Evolutionary conservation across 1,284 basidiomycete genomes (phyloP).

Genomic region (Pseudozyma thailandica): DNA sequence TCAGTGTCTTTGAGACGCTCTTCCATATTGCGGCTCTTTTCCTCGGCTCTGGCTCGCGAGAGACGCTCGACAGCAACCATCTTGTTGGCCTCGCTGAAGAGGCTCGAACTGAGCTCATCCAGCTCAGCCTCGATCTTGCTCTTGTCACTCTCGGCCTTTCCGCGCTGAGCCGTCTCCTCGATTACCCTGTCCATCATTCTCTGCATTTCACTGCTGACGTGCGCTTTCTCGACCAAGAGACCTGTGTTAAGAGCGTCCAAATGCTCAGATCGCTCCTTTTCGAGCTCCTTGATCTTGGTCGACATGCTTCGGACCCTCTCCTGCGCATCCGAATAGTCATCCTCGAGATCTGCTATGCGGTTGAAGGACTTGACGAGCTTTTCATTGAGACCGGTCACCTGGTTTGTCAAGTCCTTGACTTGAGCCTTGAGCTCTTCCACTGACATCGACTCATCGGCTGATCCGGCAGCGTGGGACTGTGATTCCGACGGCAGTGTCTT

Average conservation of each 20-base stretch:
- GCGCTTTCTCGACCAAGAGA: slow-evolving; percentile 85
- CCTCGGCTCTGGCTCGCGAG: slow-evolving; percentile 79
- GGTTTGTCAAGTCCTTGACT: slow-evolving; percentile 84
- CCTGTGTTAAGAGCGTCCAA: slow-evolving; percentile 74
- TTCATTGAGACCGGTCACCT: slow-evolving; percentile 87
- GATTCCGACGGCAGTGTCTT: slow-evolving; percentile 9
- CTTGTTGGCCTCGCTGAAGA: slow-evolving; percentile 70
- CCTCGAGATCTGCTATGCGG: slow-evolving; percentile 90
- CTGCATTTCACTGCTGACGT: slow-evolving; percentile 90
- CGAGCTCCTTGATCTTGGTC: slow-evolving; percentile 71
- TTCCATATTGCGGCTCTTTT: slow-evolving; percentile 83
- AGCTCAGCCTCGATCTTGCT: slow-evolving; percentile 73
- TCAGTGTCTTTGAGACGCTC: slow-evolving; percentile 83
- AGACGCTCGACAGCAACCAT: slow-evolving; percentile 85
- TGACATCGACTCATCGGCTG: slow-evolving; percentile 7
- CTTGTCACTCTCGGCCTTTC: slow-evolving; percentile 81
- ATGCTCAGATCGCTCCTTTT: slow-evolving; percentile 71
- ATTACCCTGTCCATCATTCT: slow-evolving; percentile 92
- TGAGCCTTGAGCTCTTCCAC: slow-evolving; percentile 77
- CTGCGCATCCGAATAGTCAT: slow-evolving; percentile 81
- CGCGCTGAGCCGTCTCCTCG: slow-evolving; percentile 89
- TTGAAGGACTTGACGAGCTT: slow-evolving; percentile 94
- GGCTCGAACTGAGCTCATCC: slow-evolving; percentile 87
- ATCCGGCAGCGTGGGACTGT: slow-evolving; percentile 3
- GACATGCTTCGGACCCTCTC: slow-evolving; percentile 74